These are phyloP conservation scores for Moesziomyces aphidis DNA, from an alignment of 1,284 basidiomycete genomes.

Conservation along the genomic window DNA sequence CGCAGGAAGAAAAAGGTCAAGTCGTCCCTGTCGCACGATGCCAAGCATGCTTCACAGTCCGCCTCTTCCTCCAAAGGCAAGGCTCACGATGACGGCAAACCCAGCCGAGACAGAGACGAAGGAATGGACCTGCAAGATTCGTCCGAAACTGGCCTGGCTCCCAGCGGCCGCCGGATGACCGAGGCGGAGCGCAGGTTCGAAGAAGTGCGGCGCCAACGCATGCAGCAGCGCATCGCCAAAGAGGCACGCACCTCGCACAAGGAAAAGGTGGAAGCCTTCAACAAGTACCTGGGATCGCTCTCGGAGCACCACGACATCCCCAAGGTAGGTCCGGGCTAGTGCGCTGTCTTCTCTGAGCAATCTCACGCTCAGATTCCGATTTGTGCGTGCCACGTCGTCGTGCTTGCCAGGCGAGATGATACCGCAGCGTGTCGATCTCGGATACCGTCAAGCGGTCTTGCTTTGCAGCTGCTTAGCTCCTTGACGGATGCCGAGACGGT, in stretches of 20 bases:
- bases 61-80: slow-evolving; percentile 20
- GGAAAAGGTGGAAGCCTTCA: slow-evolving; percentile 87
- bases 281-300: slow-evolving; percentile 85
- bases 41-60: slow-evolving; percentile 19
- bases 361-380: too few species aligned
- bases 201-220: slow-evolving; percentile 81
- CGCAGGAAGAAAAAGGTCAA: slow-evolving; percentile 57
- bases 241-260: slow-evolving; percentile 90
- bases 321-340: slow-evolving; percentile 73
- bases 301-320: slow-evolving; percentile 95
- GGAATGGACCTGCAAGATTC: slow-evolving; percentile 51
- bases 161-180: slow-evolving; percentile 75
- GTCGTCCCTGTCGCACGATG: slow-evolving; percentile 35
- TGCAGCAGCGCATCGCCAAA: slow-evolving; percentile 82
- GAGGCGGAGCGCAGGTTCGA: slow-evolving; percentile 91
- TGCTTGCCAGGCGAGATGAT: too few species aligned
- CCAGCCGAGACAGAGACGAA: neutral
- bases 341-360: neutral
- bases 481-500: neutral
- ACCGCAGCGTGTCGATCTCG: neutral
- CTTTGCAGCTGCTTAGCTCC: neutral
- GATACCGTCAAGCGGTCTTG: too few species aligned
- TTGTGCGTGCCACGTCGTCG: too few species aligned
- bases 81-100: neutral
- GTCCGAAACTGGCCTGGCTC: slow-evolving; percentile 68